These are phyloP conservation scores for Cyberlindnera samutprakarnensis DNA, from an alignment of 805 yeast species.

Conservation along the genomic window DNA sequence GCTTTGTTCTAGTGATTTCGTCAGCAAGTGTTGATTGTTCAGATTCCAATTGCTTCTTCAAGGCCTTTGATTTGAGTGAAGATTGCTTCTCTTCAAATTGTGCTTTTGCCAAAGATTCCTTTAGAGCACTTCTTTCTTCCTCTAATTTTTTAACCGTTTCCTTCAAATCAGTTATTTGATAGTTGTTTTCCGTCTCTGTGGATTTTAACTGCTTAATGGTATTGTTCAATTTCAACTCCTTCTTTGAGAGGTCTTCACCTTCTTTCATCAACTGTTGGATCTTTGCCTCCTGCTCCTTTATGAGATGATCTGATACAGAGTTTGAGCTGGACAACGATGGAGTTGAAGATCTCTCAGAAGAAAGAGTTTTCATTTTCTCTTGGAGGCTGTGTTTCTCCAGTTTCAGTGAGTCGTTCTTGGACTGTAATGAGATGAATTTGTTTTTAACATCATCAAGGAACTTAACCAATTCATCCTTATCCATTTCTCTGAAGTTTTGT, in stretches of 20 bases:
- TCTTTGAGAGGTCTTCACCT: constrained; percentile 64
- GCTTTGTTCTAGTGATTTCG: constrained; percentile 14
- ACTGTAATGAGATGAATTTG: constrained; percentile 8
- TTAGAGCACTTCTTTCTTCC: constrained; percentile 17
- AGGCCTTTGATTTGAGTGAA: constrained; percentile 16
- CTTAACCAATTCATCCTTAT: constrained; percentile 11
- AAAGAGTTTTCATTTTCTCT: constrained; percentile 12
- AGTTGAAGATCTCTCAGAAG: constrained; percentile 1
- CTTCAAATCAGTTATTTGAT: constrained; percentile 19
- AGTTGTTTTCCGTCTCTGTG: constrained; percentile 33
- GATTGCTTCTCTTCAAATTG: constrained; percentile 21
- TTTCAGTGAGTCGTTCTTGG: constrained; percentile 10
- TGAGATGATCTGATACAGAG: constrained; percentile 23
- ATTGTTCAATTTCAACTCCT: constrained; percentile 62
- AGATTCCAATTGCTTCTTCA: constrained; percentile 13
- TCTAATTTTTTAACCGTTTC: constrained; percentile 13
- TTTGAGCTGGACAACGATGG: neutral
- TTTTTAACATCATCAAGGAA: constrained; percentile 12
- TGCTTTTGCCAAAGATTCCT: constrained; percentile 22
- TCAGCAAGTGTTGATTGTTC: constrained; percentile 17
- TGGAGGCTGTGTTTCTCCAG: constrained; percentile 19
- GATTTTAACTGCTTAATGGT: constrained; percentile 55
- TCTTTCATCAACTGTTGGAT: constrained; percentile 64
- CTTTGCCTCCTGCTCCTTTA: constrained; percentile 41
- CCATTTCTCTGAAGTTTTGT: constrained; percentile 7